Base-by-base conservation (phyloP, 2,329 filamentous ascomycete species). In the Xylariomycetidae sp. region DNA sequence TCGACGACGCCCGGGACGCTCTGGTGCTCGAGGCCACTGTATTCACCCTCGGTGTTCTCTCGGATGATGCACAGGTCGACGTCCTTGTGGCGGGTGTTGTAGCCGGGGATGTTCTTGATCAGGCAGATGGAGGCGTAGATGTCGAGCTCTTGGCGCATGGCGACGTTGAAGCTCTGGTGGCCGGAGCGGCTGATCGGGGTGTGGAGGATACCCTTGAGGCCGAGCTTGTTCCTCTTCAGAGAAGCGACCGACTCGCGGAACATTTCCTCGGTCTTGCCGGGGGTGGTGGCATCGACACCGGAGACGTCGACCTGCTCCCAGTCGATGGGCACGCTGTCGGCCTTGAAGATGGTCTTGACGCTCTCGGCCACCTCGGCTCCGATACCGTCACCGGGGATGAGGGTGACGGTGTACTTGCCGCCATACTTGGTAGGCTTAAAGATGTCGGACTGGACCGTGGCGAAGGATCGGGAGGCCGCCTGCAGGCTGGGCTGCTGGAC, bases 21-120 rank as follows among this genome's bases (percentile, higher is more conserved):
- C 75, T 96, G 90, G 74, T 98, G 92, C 77, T 98, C 92, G 43
- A 98, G 81, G 43, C 92, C 92, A 47, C 88, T 95, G 77, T 98
- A 98, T 75, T 98, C 92, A 59, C 92, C 92, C 77, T 98, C 92
- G 60, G 92, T 98, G 76, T 98, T 98, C 76, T 98, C 92, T 70
- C 92, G 92, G 69, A 98, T 95, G 68, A 98, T 95, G 80, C 89
- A 95, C 52, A 96, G 79, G 65, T 98, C 92, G 63, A 98, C 86
- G 65, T 92, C 78, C 67, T 94, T 83, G 77, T 98, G 92, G 63
- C 92, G 87, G 46, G 92, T 98, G 69, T 92, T 70, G 75, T 96
- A 95, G 57, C 92, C 92, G 54, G 92, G 92, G 57, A 98, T 96
- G 76, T 98, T 98, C 83, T 96, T 96, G 76, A 98, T 89, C 50